phyloP scores from a whole-genome alignment of 257 asterid genomes.

The Petunia secreta region DNA sequence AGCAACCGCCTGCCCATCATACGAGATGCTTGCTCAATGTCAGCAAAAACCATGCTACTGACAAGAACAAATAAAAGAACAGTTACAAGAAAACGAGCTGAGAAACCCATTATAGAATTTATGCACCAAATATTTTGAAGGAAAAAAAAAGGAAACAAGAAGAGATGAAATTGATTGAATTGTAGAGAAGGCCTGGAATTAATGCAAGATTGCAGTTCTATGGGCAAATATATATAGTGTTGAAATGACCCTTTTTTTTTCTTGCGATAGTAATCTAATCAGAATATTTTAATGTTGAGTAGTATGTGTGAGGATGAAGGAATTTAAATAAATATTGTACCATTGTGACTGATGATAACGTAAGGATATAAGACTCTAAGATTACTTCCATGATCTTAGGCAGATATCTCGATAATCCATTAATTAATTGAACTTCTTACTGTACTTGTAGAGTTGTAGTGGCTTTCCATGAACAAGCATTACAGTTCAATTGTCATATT shows the following conservation, averaged over 20 bases:
- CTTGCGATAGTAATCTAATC: not conserved
- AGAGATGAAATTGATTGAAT: not conserved
- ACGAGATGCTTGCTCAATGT: not conserved
- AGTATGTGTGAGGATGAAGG: not conserved
- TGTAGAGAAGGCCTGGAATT: not conserved
- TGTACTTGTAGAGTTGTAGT: too few relatives aligned
- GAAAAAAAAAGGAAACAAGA: not conserved
- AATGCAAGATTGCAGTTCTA: not conserved
- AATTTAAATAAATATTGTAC: not conserved
- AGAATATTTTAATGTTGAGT: not conserved
- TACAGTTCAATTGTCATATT: too few relatives aligned
- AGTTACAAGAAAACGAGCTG: not conserved
- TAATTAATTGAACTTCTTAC: not conserved
- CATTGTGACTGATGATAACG: not conserved
- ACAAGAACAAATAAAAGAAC: not conserved
- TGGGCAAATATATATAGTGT: not conserved
- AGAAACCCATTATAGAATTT: not conserved
- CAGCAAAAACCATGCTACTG: constrained; percentile 3
- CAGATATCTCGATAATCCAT: not conserved
- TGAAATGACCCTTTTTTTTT: not conserved
- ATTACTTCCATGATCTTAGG: not conserved
- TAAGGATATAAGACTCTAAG: not conserved
- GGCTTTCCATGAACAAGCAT: too few relatives aligned
- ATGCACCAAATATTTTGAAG: not conserved
- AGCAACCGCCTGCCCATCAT: not conserved